Base-by-base conservation (phyloP, 371 early-diverging fungal genomes). In the Mortierella sp. region DNA sequence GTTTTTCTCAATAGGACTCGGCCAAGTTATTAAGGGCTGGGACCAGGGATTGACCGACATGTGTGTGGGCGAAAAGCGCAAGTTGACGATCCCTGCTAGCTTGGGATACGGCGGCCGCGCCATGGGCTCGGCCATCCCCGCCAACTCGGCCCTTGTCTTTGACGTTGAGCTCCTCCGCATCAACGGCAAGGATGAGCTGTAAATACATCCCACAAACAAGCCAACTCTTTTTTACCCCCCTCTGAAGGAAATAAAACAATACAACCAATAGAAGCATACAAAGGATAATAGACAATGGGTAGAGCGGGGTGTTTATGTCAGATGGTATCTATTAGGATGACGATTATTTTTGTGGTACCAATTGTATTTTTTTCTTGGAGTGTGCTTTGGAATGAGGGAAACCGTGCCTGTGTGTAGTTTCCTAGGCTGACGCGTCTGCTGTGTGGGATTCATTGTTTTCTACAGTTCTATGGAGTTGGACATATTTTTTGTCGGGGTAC, bases 41-140 rank as follows among this genome's bases (percentile, higher is more conserved):
- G 96, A 96, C 72, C 89, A 93, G 79, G 97, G 96, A 44, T 85
- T 97, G 71, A 68, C 88, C 50, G 91, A 91, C 65, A 97, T 97
- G 97, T 95, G 95, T 50, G 85, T 94, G 71, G 96, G 97, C 48
- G 95, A 96, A 84, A 93, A 95, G 87, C 89, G 96, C 64, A 91
- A 88, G 78, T 85, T 97, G 73, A 90, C 88, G n/a, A 95, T 96
- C 69, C 96, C 96, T 34, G 87, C 96, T 61, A 74, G 85, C 43
- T 73, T 95, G 73, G 96, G 86, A 47, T 93, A 93, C 64, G 93
- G 92, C 40, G 80, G 82, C 45, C 88, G 89, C 31, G 89, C 91
- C 55, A 89, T 90, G 74, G 91, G 91, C 29, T 73, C 87, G 2
- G 80, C 83, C 43, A 92, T 93, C 76, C 93, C 93, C 8, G 88